These are phyloP conservation scores for Debaryomyces sp. DNA, from an alignment of 1,139 yeast species.

Conservation along the genomic window DNA sequence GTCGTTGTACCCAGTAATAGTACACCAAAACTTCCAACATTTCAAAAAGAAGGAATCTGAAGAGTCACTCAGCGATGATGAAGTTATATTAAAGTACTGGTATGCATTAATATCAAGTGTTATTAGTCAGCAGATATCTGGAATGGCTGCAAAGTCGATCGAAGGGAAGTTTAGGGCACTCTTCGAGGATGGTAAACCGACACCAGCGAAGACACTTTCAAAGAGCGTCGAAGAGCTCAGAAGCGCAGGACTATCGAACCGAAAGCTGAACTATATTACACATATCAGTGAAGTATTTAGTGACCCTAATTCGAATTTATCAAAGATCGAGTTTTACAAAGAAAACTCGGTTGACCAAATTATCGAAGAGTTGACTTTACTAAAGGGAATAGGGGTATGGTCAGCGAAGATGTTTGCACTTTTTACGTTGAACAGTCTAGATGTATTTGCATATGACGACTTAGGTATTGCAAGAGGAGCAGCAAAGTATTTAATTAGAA, in stretches of 20 bases:
- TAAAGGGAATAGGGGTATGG: constrained; percentile 91
- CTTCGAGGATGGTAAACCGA: constrained; percentile 48
- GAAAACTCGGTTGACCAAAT: constrained; percentile 47
- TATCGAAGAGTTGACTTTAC: constrained; percentile 52
- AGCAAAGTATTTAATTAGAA: constrained; percentile 57
- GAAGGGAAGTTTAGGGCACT: constrained; percentile 45
- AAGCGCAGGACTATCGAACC: constrained; percentile 67
- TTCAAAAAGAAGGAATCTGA: constrained; percentile 20
- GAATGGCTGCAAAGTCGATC: constrained; percentile 76
- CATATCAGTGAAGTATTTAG: constrained; percentile 63
- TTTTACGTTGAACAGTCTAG: constrained; percentile 65
- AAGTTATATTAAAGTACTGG: constrained; percentile 45
- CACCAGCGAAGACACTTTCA: constrained; percentile 50
- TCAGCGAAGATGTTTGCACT: constrained; percentile 85
- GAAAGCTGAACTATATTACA: constrained; percentile 66
- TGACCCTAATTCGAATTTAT: constrained; percentile 37
- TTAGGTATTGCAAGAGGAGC: constrained; percentile 85
- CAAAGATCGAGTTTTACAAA: constrained; percentile 41
- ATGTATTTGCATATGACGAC: constrained; percentile 79
- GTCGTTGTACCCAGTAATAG: constrained; percentile 36
- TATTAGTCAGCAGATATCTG: constrained; percentile 83
- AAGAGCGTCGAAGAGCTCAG: constrained; percentile 52
- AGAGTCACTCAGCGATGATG: constrained; percentile 16
- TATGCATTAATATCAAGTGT: constrained; percentile 45
- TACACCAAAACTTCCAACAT: constrained; percentile 32